These are phyloP conservation scores for Salix arbutifolia DNA, from an alignment of 345 rosid species.

Conservation along the genomic window DNA sequence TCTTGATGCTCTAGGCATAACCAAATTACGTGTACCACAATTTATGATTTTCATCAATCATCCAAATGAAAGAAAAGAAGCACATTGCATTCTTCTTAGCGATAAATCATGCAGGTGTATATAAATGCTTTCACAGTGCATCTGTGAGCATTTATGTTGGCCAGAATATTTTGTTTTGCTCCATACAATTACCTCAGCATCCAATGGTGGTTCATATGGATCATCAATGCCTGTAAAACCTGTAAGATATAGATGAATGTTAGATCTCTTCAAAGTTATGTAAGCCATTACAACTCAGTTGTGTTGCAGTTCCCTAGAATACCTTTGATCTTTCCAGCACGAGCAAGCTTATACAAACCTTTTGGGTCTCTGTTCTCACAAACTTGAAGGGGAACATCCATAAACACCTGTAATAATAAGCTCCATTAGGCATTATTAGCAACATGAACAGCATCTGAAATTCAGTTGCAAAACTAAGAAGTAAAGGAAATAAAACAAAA, in stretches of 20 bases:
- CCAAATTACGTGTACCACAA: background rate
- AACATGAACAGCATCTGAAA: background rate
- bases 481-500: background rate
- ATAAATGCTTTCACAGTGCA: background rate
- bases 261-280: background rate
- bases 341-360: constrained; percentile 32
- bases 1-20: background rate
- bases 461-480: background rate
- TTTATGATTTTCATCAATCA: background rate
- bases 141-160: background rate
- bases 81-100: background rate
- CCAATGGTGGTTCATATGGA: constrained; percentile 23
- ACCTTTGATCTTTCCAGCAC: constrained; percentile 32
- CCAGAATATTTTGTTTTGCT: background rate
- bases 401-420: constrained; percentile 19
- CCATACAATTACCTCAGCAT: constrained; percentile 15
- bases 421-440: background rate
- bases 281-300: background rate
- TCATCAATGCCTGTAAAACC: constrained; percentile 31
- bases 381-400: constrained; percentile 30
- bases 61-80: background rate
- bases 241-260: background rate
- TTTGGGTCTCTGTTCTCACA: constrained; percentile 32
- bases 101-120: background rate
- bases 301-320: background rate